Percentiles rank a stretch among this genome's conserved stretches.
These are phyloP conservation scores for Podospora pseudopauciseta DNA, from an alignment of 495 filamentous ascomycete species.

Conservation along the genomic window DNA sequence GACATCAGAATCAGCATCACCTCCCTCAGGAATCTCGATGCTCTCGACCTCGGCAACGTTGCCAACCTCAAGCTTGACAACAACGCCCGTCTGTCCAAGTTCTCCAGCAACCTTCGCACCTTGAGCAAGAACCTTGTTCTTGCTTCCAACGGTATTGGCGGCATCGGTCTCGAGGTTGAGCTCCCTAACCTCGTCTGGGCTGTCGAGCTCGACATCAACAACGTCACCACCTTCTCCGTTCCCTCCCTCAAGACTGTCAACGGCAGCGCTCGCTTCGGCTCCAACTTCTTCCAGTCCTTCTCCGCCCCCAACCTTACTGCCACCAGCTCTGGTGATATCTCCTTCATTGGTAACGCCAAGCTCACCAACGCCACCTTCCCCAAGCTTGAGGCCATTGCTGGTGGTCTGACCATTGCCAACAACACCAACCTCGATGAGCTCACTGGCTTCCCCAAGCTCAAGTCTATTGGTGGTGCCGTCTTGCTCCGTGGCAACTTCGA, in stretches of 20 bases:
- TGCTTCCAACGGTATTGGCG: slow-evolving; percentile 59
- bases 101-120: slow-evolving; percentile 68
- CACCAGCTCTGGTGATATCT: slow-evolving; percentile 62
- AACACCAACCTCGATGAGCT: slow-evolving; percentile 70
- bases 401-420: slow-evolving; percentile 79
- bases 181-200: slow-evolving; percentile 77
- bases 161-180: slow-evolving; percentile 50
- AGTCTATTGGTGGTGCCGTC: slow-evolving; percentile 75
- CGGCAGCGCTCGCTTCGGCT: slow-evolving; percentile 78
- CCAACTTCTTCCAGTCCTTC: slow-evolving; percentile 67
- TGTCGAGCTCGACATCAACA: slow-evolving; percentile 82
- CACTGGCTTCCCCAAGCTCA: slow-evolving; percentile 61
- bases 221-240: slow-evolving; percentile 67
- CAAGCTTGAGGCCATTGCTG: slow-evolving; percentile 61
- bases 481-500: slow-evolving; percentile 84
- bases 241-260: slow-evolving; percentile 76
- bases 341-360: slow-evolving; percentile 72
- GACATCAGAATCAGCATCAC: slow-evolving; percentile 79
- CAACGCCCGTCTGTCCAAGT: slow-evolving; percentile 65
- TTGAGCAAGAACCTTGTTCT: slow-evolving; percentile 62
- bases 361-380: slow-evolving; percentile 77
- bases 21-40: slow-evolving; percentile 64
- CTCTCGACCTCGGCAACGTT: slow-evolving; percentile 68
- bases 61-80: slow-evolving; percentile 71
- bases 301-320: slow-evolving; percentile 74